Base-by-base conservation (phyloP, 495 filamentous ascomycete species). In the Tuber indicum region DNA sequence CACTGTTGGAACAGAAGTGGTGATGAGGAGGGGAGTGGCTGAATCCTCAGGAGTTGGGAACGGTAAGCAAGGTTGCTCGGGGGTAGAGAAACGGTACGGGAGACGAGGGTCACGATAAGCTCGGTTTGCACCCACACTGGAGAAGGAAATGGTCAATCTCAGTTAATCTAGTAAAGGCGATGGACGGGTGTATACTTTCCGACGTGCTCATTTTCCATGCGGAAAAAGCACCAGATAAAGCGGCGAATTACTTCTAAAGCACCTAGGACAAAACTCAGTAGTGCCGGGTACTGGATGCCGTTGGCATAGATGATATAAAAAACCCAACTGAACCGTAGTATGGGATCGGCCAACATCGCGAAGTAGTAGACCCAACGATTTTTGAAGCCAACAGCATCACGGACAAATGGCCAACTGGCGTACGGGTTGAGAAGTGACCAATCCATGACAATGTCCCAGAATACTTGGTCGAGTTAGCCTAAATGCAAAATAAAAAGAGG, bases 381-480 rank as follows among this genome's bases (percentile, higher is more conserved):
- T 78, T 94, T 94, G 84, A 93, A 92, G 1, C 91, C 93, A 0
- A 94, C 88, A n/a, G 90, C 89, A 62, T 92, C 88, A n/a, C 96
- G 90, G 26, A 99, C 88, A 72, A 94, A 89, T 0, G 86, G 88
- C 74, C 91, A 87, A 52, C 87, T 86, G 4, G 92, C 88, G 72
- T 92, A 89, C 1, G 91, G 88, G 78, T 97, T 93, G 14, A 93
- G 87, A 23, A 98, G 86, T 66, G 89, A 94, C 91, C 94, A 98
- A 85, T 99, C 96, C 92, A 98, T 97, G 75, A 91, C 89, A n/a
- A 99, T 81, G 81, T 99, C 96, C 96, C 96, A 99, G n/a, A 97
- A 87, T 1, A 91, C 89, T 90, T 49, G 21, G 2, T 23, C 78
- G 19, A 72, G 70, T 47, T 12, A 78, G 71, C 39, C 36, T 14